Base-by-base conservation (phyloP, 2,329 filamentous ascomycete species). In the Botrytis fragariae region DNA sequence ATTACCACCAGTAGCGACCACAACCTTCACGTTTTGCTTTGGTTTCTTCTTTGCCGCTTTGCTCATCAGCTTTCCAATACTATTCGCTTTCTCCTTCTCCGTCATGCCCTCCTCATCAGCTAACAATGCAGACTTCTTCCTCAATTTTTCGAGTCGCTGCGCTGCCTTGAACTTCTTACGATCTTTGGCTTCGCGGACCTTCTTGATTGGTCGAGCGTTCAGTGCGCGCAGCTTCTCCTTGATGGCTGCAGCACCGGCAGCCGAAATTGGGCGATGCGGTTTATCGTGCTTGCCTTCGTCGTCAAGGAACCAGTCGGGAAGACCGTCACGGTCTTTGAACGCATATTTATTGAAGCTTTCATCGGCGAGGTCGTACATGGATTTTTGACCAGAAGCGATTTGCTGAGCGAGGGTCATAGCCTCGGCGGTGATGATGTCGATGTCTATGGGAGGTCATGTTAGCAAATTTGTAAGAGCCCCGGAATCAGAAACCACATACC, bases 341-440 rank as follows among this genome's bases (percentile, higher is more conserved):
- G 94, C 89, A 81, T 92, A 93, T 82, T 94, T 96, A 86, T 97
- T 98, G 87, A 96, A 99, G 59, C 91, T 91, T 75, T 98, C 95
- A 80, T 99, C 97, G 63, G 95, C 85, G 8, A 97, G 85, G 78
- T 98, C 93, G 72, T 92, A 83, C 63, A 89, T 92, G 0, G 91
- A 92, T 82, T 92, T 95, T 81, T 95, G 88, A 62, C 95, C 95
- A 0, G 92, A 94, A 5, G 95, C 96, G 74, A 99, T 91, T 80
- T 94, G 89, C 77, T 98, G 96, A 0, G 96, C 97, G 25, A 99
- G 87, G 0, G 95, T 97, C 96, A 99, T 99, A 76, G 97, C 96
- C 85, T 99, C 96, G 8, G 94, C 96, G n/a, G 96, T 99, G 80
- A 98, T 97, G 79, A 99, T 98, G 82, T 98, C 94, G 83, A 99